phyloP scores from a whole-genome alignment of 1,139 yeast genomes.

The Suhomyces maxii region DNA sequence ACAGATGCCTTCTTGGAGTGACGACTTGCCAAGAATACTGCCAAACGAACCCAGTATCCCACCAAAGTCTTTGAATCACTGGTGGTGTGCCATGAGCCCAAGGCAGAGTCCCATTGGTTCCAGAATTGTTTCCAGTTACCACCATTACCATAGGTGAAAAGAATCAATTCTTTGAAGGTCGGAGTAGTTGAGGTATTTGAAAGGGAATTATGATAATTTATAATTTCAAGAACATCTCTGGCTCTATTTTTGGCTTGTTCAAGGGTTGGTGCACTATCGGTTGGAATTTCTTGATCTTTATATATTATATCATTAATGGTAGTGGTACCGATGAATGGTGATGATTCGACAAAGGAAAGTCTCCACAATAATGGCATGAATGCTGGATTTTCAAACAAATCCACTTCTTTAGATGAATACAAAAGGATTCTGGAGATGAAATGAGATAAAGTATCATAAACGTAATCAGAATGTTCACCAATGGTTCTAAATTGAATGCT shows the following conservation, averaged over 20 bases:
- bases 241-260: constrained; percentile 29
- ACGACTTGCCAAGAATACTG: constrained; percentile 35
- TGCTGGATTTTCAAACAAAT: constrained; percentile 27
- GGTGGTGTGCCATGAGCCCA: constrained; percentile 16
- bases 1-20: constrained; percentile 28
- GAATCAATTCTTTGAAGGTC: constrained; percentile 33
- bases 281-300: constrained; percentile 14
- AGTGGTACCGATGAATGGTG: constrained; percentile 25
- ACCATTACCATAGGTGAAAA: constrained; percentile 42
- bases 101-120: constrained; percentile 37
- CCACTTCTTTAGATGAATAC: constrained; percentile 25
- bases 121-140: constrained; percentile 42
- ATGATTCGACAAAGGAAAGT: constrained; percentile 21
- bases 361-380: constrained; percentile 41
- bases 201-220: constrained; percentile 22
- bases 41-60: constrained; percentile 36
- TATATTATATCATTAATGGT: constrained; percentile 28
- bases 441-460: constrained; percentile 25
- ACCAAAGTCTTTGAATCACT: constrained; percentile 11
- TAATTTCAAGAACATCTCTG: constrained; percentile 32
- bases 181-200: constrained; percentile 13
- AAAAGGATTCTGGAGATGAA: constrained; percentile 29
- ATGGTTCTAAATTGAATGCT: constrained; percentile 6
- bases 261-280: constrained; percentile 10
- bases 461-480: constrained; percentile 13